Evolutionary conservation across 2,329 filamentous ascomycete species (phyloP).

Genomic region (Diatrype stigma): DNA sequence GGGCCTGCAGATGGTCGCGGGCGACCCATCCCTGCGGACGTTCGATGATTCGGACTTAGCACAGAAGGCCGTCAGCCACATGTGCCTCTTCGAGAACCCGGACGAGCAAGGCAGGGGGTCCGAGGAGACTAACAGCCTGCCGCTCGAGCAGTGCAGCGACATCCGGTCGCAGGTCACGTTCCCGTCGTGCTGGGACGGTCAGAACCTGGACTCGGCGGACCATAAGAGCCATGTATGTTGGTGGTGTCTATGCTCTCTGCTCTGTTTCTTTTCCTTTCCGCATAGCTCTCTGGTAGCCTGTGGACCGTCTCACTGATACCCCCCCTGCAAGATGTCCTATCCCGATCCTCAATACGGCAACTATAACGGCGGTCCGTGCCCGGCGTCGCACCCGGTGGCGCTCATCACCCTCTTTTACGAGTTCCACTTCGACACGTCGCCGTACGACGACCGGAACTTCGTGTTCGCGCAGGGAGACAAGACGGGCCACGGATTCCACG

Average conservation of each 20-base stretch:
- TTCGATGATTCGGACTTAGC: background rate
- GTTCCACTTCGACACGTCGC: background rate
- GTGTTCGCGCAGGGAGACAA: background rate
- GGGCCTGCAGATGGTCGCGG: background rate
- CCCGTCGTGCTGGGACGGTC: conserved; percentile 12
- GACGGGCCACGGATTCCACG: background rate
- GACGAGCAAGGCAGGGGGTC: too few species aligned
- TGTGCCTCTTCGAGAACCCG: background rate
- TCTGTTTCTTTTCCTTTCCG: background rate
- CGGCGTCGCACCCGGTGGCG: background rate
- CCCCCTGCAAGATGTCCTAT: background rate
- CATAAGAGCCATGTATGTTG: conserved; percentile 13
- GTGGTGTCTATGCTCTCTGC: too few species aligned
- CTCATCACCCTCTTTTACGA: background rate
- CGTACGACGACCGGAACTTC: background rate
- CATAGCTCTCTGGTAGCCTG: background rate
- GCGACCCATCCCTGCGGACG: background rate
- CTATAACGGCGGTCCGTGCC: background rate
- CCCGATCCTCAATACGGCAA: background rate
- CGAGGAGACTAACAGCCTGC: background rate
- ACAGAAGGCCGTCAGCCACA: background rate
- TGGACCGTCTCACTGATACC: background rate
- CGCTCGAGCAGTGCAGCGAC: background rate
- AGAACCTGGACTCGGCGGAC: conserved; percentile 13
- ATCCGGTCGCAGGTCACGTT: background rate